A percentile compares a stretch with the other conserved stretches of the same genome.
Evolutionary conservation across 1,284 basidiomycete genomes (phyloP).

Genomic region (Crepidotus sp.): DNA sequence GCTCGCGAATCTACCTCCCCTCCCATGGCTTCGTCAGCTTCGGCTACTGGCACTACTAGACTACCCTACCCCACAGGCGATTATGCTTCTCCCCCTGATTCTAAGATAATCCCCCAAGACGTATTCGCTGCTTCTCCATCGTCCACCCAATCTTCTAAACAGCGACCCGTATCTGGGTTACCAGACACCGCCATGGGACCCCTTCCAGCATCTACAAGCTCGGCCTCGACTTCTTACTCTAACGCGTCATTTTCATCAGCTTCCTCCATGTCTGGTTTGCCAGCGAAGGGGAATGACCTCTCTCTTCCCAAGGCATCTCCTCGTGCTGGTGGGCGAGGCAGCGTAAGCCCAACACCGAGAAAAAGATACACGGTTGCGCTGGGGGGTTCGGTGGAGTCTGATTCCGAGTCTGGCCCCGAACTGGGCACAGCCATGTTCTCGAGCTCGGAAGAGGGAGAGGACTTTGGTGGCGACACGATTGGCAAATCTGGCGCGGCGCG

Average conservation of each 20-base stretch:
- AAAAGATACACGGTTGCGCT: constrained; percentile 78
- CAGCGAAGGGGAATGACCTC: constrained; percentile 14
- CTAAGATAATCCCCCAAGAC: constrained; percentile 18
- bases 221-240: constrained; percentile 22
- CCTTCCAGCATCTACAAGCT: constrained; percentile 5
- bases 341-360: constrained; percentile 61
- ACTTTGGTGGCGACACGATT: constrained; percentile 50
- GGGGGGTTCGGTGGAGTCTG: constrained; percentile 47
- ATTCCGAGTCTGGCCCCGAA: constrained; percentile 21
- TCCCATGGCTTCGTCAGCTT: constrained; percentile 37
- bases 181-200: constrained; percentile 9
- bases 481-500: constrained; percentile 42
- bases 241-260: constrained; percentile 52
- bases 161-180: constrained; percentile 12
- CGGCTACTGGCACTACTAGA: constrained; percentile 37
- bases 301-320: constrained; percentile 31
- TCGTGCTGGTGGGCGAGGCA: constrained; percentile 12
- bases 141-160: constrained; percentile 1
- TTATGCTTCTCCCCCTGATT: constrained; percentile 53
- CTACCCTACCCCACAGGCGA: constrained; percentile 75
- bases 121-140: constrained; percentile 15
- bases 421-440: constrained; percentile 39
- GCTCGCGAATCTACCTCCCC: constrained; percentile 58
- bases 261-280: constrained; percentile 29
- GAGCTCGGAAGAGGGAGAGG: constrained; percentile 28